A percentile compares a stretch with the other conserved stretches of the same genome.
Conservation (phyloP, 352 stramenopile species). For the Phytophthora pini region DNA sequence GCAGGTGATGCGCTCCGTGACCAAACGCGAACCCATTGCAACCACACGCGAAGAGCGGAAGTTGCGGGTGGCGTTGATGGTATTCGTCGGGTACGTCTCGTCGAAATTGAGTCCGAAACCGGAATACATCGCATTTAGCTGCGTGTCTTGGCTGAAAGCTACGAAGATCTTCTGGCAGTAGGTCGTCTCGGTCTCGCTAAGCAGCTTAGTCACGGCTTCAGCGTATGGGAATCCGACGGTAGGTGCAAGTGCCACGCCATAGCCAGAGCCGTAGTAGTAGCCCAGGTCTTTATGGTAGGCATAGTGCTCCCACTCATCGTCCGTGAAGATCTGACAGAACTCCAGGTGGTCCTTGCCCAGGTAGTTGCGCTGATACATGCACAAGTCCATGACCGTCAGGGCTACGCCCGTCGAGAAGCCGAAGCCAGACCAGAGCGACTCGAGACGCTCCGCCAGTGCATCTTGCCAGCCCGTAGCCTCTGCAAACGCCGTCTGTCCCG, state of each 20-base stretch:
- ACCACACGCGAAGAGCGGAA: conserved; percentile 53
- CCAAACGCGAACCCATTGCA: conserved; percentile 50
- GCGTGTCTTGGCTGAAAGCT: conserved; percentile 61
- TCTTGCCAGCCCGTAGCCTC: conserved; percentile 36
- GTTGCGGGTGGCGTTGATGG: conserved; percentile 43
- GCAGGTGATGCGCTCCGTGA: conserved; percentile 60
- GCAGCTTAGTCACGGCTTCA: conserved; percentile 45
- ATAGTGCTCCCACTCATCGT: conserved; percentile 63
- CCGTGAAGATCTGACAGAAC: conserved; percentile 60
- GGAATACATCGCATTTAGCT: conserved; percentile 57
- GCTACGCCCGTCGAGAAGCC: conserved; percentile 42
- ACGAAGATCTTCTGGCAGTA: conserved; percentile 66
- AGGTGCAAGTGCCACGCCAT: conserved; percentile 48
- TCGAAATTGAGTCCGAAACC: conserved; percentile 56
- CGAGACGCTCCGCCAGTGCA: conserved; percentile 34
- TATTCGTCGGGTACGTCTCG: conserved; percentile 41
- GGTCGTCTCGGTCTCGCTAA: conserved; percentile 48
- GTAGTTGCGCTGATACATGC: conserved; percentile 64
- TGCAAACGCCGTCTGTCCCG: conserved; percentile 39
- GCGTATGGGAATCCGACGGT: conserved; percentile 55
- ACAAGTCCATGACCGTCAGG: conserved; percentile 60
- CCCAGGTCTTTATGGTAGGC: conserved; percentile 60
- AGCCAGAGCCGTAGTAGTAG: conserved; percentile 64
- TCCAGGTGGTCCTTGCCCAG: conserved; percentile 43
- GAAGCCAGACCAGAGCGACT: conserved; percentile 50